Conservation (phyloP, 139 green algal species). For the Coelastrella sp. region DNA sequence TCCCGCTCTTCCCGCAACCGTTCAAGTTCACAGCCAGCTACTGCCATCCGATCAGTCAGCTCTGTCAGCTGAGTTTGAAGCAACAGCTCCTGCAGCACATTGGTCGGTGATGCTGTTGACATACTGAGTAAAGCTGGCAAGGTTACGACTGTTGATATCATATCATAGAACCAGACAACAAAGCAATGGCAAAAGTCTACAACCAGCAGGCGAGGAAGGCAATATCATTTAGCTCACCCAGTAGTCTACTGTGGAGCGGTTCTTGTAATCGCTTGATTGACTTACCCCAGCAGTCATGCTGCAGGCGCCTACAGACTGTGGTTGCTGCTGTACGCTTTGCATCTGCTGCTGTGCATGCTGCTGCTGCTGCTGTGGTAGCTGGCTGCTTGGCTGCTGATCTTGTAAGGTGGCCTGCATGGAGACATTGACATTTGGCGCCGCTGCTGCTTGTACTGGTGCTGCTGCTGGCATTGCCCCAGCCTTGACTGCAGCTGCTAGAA, state of each 20-base stretch:
- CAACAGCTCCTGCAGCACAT: conserved; percentile 19
- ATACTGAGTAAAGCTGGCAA: too few relatives aligned
- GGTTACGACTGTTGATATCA: too few relatives aligned
- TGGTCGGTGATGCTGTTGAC: too few relatives aligned
- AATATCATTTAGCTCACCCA: too few relatives aligned
- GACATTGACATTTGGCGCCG: conserved; percentile 22
- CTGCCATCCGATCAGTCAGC: conserved; percentile 20
- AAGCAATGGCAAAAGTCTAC: too few relatives aligned
- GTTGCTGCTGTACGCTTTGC: neutral
- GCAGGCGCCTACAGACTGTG: conserved; percentile 11
- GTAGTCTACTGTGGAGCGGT: too few relatives aligned
- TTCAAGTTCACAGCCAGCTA: conserved; percentile 13
- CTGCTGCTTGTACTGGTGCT: neutral
- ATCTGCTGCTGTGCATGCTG: neutral
- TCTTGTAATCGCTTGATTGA: too few relatives aligned
- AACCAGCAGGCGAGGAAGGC: too few relatives aligned
- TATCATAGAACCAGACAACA: too few relatives aligned
- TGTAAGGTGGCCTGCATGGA: neutral
- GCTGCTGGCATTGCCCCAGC: neutral
- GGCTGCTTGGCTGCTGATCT: neutral
- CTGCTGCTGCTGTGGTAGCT: neutral
- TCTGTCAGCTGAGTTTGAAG: conserved; percentile 35
- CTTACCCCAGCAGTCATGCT: conserved; percentile 19
- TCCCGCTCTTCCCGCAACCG: conserved; percentile 48
- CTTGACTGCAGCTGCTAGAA: conserved; percentile 46